A percentile compares a stretch with the other conserved stretches of the same genome.
phyloP scores from a whole-genome alignment of 345 rosid genomes.

The Syzygium jambos region DNA sequence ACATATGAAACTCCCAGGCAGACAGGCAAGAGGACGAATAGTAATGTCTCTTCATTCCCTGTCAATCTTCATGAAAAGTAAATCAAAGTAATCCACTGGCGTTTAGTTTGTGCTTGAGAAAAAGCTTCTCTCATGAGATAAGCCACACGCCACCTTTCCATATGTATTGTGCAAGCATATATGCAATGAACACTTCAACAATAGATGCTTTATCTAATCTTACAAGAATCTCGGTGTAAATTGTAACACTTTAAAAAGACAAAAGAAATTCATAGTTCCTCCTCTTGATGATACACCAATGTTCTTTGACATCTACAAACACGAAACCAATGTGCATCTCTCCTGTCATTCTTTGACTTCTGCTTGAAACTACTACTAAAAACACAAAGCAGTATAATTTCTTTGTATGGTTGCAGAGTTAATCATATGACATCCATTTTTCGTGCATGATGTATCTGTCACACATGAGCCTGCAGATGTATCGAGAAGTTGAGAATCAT shows the following conservation, averaged over 20 bases:
- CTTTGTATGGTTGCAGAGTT: neutral
- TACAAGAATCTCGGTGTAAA: neutral
- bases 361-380: neutral
- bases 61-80: neutral
- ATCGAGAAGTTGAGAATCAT: neutral
- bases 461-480: neutral
- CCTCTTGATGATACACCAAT: neutral
- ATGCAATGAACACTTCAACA: neutral
- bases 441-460: neutral
- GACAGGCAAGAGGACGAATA: neutral
- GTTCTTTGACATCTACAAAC: neutral
- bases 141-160: neutral
- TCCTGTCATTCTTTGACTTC: neutral
- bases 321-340: neutral
- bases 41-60: neutral
- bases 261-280: neutral
- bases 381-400: neutral
- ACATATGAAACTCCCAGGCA: neutral
- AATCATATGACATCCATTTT: neutral
- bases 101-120: neutral
- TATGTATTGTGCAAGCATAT: neutral
- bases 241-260: neutral
- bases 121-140: neutral
- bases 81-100: neutral
- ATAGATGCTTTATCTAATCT: neutral